phyloP scores from a whole-genome alignment of 2,329 filamentous ascomycete genomes.

The Phyllosticta paracitricarpa region DNA sequence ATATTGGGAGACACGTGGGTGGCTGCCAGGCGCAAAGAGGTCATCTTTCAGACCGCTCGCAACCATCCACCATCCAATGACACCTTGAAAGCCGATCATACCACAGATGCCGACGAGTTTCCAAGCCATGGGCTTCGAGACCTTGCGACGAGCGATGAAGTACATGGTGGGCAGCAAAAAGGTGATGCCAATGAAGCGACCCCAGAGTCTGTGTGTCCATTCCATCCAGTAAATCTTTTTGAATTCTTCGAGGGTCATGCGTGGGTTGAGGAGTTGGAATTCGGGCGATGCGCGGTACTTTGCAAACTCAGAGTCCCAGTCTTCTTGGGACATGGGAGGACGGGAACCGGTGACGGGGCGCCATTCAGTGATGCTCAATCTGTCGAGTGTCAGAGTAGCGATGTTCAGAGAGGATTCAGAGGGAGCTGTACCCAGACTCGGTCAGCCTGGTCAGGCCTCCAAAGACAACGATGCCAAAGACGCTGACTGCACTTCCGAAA shows the following conservation, averaged over 20 bases:
- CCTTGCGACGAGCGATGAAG: slow-evolving; percentile 71
- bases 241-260: slow-evolving; percentile 89
- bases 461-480: slow-evolving; percentile 95
- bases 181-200: slow-evolving; percentile 77
- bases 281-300: slow-evolving; percentile 91
- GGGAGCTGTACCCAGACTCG: slow-evolving; percentile 69
- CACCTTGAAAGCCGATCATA: slow-evolving; percentile 88
- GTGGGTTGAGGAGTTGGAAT: slow-evolving; percentile 81
- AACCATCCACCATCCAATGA: slow-evolving; percentile 99
- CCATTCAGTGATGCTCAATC: slow-evolving; percentile 98
- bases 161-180: slow-evolving; percentile 84
- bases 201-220: slow-evolving; percentile 93
- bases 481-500: slow-evolving; percentile 78
- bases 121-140: slow-evolving; percentile 66
- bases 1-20: slow-evolving; percentile 92
- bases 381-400: slow-evolving; percentile 29
- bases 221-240: slow-evolving; percentile 99
- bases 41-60: slow-evolving; percentile 94
- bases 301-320: slow-evolving; percentile 88
- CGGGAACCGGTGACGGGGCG: slow-evolving; percentile 86
- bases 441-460: slow-evolving; percentile 88
- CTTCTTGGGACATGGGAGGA: slow-evolving; percentile 64
- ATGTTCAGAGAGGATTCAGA: background rate
- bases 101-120: slow-evolving; percentile 74
- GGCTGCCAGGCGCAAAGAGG: slow-evolving; percentile 79